Evolutionary conservation across 2,329 filamentous ascomycete genomes (phyloP), one percentile per base, ranked within the genome.

Genomic region (Aciculosporium take): DNA sequence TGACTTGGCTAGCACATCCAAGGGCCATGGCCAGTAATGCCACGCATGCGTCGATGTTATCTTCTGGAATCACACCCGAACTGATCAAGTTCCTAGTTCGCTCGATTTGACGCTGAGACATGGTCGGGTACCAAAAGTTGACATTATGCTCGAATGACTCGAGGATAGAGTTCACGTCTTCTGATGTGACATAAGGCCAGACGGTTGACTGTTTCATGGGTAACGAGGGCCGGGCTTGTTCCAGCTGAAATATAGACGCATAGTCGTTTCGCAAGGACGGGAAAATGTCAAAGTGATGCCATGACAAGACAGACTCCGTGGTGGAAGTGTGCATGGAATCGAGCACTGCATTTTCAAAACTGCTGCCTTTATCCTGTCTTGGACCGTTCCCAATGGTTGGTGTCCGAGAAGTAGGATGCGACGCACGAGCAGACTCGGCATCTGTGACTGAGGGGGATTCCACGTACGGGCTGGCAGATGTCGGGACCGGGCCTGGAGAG

Each of bases 91-190:
- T 36, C 6, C 60, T 54, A 4, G 64, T 51, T 18, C 48, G 49
- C 1, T 56, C 47, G 0, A 69, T 49, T 21, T 64, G 66, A 0
- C 46, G 44, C 33, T 57, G 58, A 0, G 67, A 66, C 55, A 69
- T 61, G 5, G 66, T 69, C 0, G 68, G 69, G 42, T 72, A 72
- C 66, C 67, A 72, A 37, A 71, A 71, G 50, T 72, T 73, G 32
- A 71, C 56, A 27, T 60, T 64, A 2, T 54, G 52, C 45, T 68
- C 59, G 35, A 73, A 73, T 0, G 64, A 60, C 1, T 57, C 51
- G 0, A 71, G 49, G 5, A 68, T 62, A 0, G 51, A 50, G 13
- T 63, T 57, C 2, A 71, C 51, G 6, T 71, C 68, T 1, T 60
- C 54, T 0, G 58, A 48, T 1, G 59, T 59, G 5, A 66, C 56